phyloP scores from a whole-genome alignment of 257 asterid species.

The Petrea volubilis region DNA sequence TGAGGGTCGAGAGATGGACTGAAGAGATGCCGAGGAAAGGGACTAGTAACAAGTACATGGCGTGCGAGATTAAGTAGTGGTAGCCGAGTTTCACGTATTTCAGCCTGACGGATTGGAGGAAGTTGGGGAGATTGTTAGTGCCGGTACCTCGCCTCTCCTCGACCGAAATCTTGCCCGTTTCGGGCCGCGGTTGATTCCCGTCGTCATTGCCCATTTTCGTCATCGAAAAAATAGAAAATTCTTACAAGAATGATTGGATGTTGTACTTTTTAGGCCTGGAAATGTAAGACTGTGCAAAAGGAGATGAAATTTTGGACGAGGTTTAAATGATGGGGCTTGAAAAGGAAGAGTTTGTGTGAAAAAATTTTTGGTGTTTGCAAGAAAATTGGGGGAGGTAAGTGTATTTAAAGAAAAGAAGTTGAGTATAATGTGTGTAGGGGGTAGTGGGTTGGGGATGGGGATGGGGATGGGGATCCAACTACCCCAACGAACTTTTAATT shows the following conservation, averaged over 20 bases:
- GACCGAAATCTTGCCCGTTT: conserved; percentile 34
- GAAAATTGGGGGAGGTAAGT: neutral
- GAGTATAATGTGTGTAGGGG: neutral
- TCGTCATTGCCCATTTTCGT: conserved; percentile 38
- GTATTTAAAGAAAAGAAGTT: conserved; percentile 43
- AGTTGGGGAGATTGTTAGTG: conserved; percentile 48
- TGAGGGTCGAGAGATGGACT: conserved; percentile 41
- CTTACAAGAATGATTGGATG: too few relatives aligned
- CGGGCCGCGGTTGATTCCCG: neutral
- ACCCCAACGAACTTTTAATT: conserved; percentile 73
- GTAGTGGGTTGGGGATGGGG: neutral
- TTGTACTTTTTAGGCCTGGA: neutral
- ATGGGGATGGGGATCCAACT: conserved; percentile 38
- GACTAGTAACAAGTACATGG: conserved; percentile 45
- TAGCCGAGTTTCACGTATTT: conserved; percentile 72
- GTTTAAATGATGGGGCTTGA: neutral
- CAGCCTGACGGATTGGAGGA: conserved; percentile 50
- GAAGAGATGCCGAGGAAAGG: conserved; percentile 41
- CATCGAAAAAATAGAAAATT: too few relatives aligned
- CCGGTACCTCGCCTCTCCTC: conserved; percentile 19
- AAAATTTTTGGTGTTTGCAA: neutral
- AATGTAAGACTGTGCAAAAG: neutral
- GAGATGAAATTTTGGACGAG: neutral
- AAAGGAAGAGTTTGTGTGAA: neutral
- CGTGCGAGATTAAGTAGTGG: conserved; percentile 56